Base-by-base conservation (phyloP, 495 filamentous ascomycete species). In the Tuber calosporum region DNA sequence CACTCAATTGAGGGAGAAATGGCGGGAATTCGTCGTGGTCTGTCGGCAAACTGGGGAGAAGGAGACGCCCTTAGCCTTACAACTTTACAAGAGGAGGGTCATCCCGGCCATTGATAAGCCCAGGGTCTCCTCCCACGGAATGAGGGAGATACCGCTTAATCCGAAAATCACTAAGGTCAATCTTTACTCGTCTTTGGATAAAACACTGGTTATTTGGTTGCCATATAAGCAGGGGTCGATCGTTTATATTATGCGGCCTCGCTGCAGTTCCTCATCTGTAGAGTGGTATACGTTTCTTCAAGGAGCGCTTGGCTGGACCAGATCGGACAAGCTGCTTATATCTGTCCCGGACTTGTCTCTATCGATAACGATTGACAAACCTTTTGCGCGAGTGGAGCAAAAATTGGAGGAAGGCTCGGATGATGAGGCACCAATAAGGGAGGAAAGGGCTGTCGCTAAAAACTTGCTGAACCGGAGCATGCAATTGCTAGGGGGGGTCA, bases 221-320 rank as follows among this genome's bases (percentile, higher is more conserved):
- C 86, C 87, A 30, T 83, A 81, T 74, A 87, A 84, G 70, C 81
- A 74, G 20, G 88, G 89, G 22, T 90, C 87, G 13, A 85, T 83
- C 71, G 90, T 93, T 66, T 91, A 88, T 77, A 90, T 91, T 48
- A 83, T 93, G 77, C 87, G 88, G 26, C 86, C 90, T 6, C 86
- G 88, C 30, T 91, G 90, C 58, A 84, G 86, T 13, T 89, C 88
- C 7, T 87, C 87, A 73, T 86, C 89, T 34, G 86, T 90, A 39
- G 90, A 93, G 77, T 93, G 90, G 90, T 92, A 90, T 76, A 91
- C 90, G 0, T 93, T 92, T 73, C 82, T 93, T 20, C 84, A 86
- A 15, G 86, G 88, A 45, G 83, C 85, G 2, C 82, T 92, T 17
- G 90, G 90, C 36, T 89, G 87, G 84, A 84, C 84, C 36, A 85